phyloP scores from a whole-genome alignment of 306 rosid genomes.

The Prunus fruticosa region DNA sequence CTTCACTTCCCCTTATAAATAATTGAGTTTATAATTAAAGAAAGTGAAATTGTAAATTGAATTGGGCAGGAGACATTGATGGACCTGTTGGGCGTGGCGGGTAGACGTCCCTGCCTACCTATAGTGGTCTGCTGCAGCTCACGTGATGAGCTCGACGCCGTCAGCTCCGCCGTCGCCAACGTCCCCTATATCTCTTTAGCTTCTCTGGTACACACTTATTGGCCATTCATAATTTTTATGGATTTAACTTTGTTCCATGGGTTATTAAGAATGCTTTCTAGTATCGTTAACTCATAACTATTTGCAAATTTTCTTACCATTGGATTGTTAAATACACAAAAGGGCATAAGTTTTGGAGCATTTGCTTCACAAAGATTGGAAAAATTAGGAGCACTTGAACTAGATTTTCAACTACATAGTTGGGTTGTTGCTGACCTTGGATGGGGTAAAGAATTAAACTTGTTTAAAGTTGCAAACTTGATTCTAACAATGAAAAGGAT shows the following conservation, averaged over 20 bases:
- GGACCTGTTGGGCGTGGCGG: conserved; percentile 69
- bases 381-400: too few relatives aligned
- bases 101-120: conserved; percentile 64
- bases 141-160: conserved; percentile 82
- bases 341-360: background rate
- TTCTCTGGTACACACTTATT: conserved; percentile 41
- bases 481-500: too few relatives aligned
- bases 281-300: too few relatives aligned
- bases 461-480: too few relatives aligned
- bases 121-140: conserved; percentile 76
- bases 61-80: conserved; percentile 63
- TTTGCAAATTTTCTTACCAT: too few relatives aligned
- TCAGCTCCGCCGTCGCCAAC: conserved; percentile 55
- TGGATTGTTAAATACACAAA: background rate
- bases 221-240: background rate
- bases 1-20: background rate
- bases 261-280: background rate
- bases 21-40: background rate
- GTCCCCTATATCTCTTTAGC: conserved; percentile 67
- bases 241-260: background rate
- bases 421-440: too few relatives aligned
- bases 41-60: background rate
- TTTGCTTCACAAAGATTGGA: too few relatives aligned
- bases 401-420: too few relatives aligned
- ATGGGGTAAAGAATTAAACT: too few relatives aligned